Percentiles rank a stretch among this genome's conserved stretches.
phyloP scores from a whole-genome alignment of 768 basidiomycete genomes.

The Pilatotrama ljubarskyi region DNA sequence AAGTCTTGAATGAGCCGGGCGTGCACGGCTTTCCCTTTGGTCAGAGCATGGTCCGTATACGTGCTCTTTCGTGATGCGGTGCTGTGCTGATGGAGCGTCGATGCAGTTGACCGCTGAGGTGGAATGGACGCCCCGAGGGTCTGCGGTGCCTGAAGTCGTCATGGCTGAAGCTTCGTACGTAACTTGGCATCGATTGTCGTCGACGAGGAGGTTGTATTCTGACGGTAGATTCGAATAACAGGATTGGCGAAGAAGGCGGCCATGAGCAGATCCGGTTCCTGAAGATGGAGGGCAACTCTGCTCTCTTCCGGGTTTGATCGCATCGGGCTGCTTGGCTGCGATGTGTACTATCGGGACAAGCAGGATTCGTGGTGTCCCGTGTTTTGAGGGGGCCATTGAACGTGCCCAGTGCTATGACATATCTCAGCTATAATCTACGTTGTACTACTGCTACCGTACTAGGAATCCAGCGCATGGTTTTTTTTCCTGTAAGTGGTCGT shows the following conservation, averaged over 20 bases:
- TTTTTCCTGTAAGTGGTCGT: not conserved
- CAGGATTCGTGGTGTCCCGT: no score
- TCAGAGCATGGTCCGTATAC: not conserved
- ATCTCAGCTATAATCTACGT: not conserved
- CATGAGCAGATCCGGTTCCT: constrained; percentile 13
- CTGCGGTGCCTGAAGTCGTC: constrained; percentile 14
- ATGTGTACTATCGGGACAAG: no score
- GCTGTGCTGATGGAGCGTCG: not conserved
- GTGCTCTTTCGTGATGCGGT: not conserved
- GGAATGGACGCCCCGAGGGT: constrained; percentile 13
- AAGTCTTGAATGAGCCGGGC: constrained; percentile 13
- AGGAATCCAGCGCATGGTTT: not conserved
- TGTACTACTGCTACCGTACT: no score
- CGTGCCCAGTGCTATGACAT: no score
- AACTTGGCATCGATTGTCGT: not conserved
- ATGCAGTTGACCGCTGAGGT: constrained; percentile 12
- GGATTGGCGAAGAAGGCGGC: constrained; percentile 8
- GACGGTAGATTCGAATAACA: not conserved
- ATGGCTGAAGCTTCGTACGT: constrained; percentile 18
- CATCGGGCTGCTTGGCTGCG: not conserved
- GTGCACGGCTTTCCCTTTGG: not conserved
- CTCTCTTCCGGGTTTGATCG: constrained; percentile 13
- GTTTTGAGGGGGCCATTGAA: no score
- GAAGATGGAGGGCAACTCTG: constrained; percentile 17
- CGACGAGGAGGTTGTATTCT: not conserved